Evolutionary conservation across 305 asterid species (phyloP).

Genomic region (Striga hermonthica): DNA sequence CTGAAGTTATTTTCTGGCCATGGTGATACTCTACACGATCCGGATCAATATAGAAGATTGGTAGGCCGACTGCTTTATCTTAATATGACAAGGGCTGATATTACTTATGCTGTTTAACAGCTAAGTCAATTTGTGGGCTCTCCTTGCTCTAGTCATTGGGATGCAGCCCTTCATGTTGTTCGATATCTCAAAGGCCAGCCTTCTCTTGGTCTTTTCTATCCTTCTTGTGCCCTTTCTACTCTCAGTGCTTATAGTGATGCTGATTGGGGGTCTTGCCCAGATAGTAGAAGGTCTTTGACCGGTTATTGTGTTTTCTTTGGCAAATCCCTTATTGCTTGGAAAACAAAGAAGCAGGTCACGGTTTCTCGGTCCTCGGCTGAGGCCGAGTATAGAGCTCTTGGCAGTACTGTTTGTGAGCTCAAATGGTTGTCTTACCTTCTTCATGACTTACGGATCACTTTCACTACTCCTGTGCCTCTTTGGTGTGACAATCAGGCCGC

Average conservation of each 20-base stretch:
- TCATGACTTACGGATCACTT: background rate
- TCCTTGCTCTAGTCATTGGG: background rate
- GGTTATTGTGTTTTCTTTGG: background rate
- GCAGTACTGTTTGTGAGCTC: background rate
- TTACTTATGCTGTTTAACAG: background rate
- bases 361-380: background rate
- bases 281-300: background rate
- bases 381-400: background rate
- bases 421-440: background rate
- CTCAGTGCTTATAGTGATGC: background rate
- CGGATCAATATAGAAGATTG: background rate
- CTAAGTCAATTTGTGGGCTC: background rate
- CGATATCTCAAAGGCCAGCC: background rate
- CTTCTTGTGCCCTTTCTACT: background rate
- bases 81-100: background rate
- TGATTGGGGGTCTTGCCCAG: background rate
- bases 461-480: background rate
- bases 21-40: background rate
- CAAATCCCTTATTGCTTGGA: background rate
- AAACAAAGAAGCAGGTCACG: background rate
- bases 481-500: background rate
- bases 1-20: background rate
- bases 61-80: background rate
- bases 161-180: background rate
- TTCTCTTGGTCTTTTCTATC: background rate